Conservation (phyloP, 169 alveolate genomes). For the Plasmodium gonderi region DNA sequence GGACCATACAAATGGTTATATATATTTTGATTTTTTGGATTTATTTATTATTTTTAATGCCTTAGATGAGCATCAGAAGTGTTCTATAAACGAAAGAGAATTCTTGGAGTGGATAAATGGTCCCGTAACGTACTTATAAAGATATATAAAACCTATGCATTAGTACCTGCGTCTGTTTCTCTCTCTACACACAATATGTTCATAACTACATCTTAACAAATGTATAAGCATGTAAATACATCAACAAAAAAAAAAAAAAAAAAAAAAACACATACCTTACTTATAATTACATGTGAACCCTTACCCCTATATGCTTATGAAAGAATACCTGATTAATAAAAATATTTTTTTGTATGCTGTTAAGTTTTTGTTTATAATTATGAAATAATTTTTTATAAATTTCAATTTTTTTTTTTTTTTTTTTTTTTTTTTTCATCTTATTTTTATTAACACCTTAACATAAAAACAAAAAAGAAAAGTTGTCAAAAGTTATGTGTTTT, state of each 20-base stretch:
- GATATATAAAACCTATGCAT: background rate
- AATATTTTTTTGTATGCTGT: slow-evolving; percentile 69
- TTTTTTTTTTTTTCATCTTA: slow-evolving; percentile 14
- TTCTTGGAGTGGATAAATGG: slow-evolving; percentile 92
- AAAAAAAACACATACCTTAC: background rate
- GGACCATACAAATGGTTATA: slow-evolving; percentile 89
- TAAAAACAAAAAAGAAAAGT: slow-evolving; percentile 40
- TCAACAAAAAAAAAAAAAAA: background rate
- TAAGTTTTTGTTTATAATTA: slow-evolving; percentile 72
- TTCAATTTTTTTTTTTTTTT: slow-evolving; percentile 42
- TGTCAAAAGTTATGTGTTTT: slow-evolving; percentile 37
- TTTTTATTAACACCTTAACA: slow-evolving; percentile 46
- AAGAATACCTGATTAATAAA: background rate
- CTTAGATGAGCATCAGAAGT: slow-evolving; percentile 91
- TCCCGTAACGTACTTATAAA: slow-evolving; percentile 60
- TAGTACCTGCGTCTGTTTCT: background rate
- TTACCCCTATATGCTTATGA: background rate
- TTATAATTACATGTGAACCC: background rate
- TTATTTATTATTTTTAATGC: slow-evolving; percentile 90
- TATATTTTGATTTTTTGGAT: slow-evolving; percentile 91
- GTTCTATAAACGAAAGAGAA: slow-evolving; percentile 92
- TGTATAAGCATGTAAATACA: background rate
- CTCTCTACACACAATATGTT: background rate
- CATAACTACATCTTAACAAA: background rate
- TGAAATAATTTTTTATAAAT: slow-evolving; percentile 62